Evolutionary conservation across 352 stramenopile species (phyloP), one percentile per base, ranked within the genome.

Genomic region (Peronospora belbahrii): DNA sequence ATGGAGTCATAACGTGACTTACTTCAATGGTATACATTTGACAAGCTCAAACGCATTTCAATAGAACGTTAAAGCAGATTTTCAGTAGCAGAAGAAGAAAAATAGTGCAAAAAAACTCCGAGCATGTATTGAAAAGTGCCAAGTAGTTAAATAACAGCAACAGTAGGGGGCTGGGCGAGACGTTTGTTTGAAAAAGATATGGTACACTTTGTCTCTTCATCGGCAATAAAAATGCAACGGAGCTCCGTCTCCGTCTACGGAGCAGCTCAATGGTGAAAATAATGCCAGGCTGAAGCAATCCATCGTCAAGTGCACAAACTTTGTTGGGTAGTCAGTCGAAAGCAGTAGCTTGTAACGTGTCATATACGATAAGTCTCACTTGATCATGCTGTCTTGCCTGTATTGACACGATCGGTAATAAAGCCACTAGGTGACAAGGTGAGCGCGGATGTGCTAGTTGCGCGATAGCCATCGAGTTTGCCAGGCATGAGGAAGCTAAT

Each of bases 401-500:
- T 67, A 34, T 81, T 63, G 20, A 71, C 20, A 38, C 35, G 67
- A 35, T 72, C 58, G 11, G 73, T 56, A 30, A 84, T 65, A 50
- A 84, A 84, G 58, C 48, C 70, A 27, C 58, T 76, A 9, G 70
- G 70, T 24, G 72, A 70, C 34, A 78, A 59, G 25, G 46, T 49
- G 37, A 64, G 56, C 42, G 69, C 48, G 15, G 70, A 32, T 8
- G 61, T 48, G 42, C 62, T 77, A 14, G 63, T 67, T 13, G 62
- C 64, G 11, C 72, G 70, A 59, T 75, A 85, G 18, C 69, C 70
- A 32, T 85, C 74, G 3, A 85, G 56, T 25, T 87, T 89, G 44
- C 68, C 61, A 0, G 72, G 70, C 40, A 80, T 89, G 35, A 89
- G 65, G 41, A 75, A 85, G 55, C 77, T 84, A 59, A 89, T 89